These are phyloP conservation scores for Cotoneaster glaucophyllus DNA, from an alignment of 306 rosid genomes.

Conservation along the genomic window DNA sequence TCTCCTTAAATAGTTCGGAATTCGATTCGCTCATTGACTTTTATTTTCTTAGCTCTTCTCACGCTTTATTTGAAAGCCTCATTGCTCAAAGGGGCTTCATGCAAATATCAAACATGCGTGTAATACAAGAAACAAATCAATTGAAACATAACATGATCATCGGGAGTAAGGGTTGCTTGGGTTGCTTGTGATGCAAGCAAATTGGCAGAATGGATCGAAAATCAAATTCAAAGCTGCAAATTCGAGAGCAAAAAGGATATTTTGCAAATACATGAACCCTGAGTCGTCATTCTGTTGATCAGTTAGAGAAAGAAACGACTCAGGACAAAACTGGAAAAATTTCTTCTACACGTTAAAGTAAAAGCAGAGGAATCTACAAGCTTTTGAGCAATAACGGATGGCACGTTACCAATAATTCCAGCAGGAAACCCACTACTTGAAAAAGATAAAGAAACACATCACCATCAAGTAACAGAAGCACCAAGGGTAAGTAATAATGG, in stretches of 20 bases:
- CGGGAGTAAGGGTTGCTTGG: neutral
- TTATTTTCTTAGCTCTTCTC: neutral
- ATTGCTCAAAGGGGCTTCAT: neutral
- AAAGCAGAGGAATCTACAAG: neutral
- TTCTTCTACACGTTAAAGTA: neutral
- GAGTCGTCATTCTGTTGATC: neutral
- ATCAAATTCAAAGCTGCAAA: neutral
- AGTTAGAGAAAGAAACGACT: neutral
- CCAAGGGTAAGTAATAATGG: too few species aligned
- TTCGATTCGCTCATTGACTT: neutral
- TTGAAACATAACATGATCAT: neutral
- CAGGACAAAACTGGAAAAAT: neutral
- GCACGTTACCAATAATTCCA: neutral
- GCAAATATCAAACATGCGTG: neutral
- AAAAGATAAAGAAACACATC: neutral
- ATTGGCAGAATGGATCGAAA: too few species aligned
- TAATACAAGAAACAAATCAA: neutral
- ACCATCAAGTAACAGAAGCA: too few species aligned
- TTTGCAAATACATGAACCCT: neutral
- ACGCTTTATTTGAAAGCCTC: neutral
- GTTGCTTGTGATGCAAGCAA: neutral
- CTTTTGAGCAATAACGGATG: neutral
- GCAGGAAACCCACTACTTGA: neutral
- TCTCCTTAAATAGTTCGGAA: neutral
- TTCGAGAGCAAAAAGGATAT: neutral